phyloP scores from a whole-genome alignment of 805 yeast genomes.

The Gaillardinia entomophila region DNA sequence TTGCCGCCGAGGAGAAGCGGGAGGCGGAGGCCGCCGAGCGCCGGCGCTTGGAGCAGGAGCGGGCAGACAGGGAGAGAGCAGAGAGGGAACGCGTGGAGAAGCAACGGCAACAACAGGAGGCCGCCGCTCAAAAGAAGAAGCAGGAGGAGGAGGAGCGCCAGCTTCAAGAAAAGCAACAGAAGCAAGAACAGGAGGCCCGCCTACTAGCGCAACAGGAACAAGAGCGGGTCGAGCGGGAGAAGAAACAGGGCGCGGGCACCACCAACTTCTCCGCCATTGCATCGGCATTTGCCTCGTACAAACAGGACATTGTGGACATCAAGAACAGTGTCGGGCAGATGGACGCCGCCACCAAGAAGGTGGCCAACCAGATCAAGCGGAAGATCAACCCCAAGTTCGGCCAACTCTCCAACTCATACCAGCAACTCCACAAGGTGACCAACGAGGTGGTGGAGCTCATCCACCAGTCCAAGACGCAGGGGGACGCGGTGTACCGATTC shows the following conservation, averaged over 20 bases:
- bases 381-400: constrained; percentile 87
- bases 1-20: constrained; percentile 1
- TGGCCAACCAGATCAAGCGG: constrained; percentile 58
- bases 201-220: constrained; percentile 1
- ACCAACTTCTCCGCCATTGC: constrained; percentile 35
- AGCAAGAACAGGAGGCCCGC: constrained; percentile 4
- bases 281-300: constrained; percentile 41
- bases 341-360: constrained; percentile 47
- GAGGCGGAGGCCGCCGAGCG: constrained; percentile 4
- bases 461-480: constrained; percentile 33
- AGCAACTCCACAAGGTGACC: constrained; percentile 51
- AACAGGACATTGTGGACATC: constrained; percentile 48
- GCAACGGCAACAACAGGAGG: constrained; percentile 6
- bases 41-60: constrained; percentile 1
- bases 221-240: constrained; percentile 2
- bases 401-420: constrained; percentile 69
- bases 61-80: constrained; percentile 8
- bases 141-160: constrained; percentile 13
- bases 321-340: constrained; percentile 54
- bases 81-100: constrained; percentile 11
- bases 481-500: constrained; percentile 61
- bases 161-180: constrained; percentile 13
- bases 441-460: constrained; percentile 48
- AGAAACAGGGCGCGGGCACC: background rate
- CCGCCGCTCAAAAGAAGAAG: constrained; percentile 1